Percentiles rank a stretch among this genome's conserved stretches.
phyloP scores from a whole-genome alignment of 768 basidiomycete species.

The Mycena leptocephala region DNA sequence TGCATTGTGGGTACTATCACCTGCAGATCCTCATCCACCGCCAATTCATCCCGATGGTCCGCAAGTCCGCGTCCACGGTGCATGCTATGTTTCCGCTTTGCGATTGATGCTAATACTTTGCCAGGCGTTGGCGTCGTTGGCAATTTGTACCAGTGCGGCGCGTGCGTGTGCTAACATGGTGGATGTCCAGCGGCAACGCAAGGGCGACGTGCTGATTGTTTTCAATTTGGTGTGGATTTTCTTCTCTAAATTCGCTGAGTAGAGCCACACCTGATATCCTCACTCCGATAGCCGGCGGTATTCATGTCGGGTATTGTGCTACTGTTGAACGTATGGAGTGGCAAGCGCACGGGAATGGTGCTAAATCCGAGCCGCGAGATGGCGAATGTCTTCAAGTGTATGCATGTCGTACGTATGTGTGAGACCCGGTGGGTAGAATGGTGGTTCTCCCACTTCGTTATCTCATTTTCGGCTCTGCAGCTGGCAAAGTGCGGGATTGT shows the following conservation, averaged over 20 bases:
- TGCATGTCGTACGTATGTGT: slow-evolving; percentile 18
- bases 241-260: not conserved
- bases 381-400: slow-evolving; percentile 21
- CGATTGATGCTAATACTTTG: too few species aligned
- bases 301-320: slow-evolving; percentile 10
- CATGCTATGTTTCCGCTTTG: not conserved
- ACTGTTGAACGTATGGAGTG: slow-evolving; percentile 19
- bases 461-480: not conserved
- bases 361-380: slow-evolving; percentile 17
- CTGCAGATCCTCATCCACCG: slow-evolving; percentile 77
- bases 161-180: slow-evolving; percentile 72
- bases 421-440: slow-evolving; percentile 46
- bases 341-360: slow-evolving; percentile 9
- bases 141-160: too few species aligned
- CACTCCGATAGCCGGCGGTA: not conserved
- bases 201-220: not conserved
- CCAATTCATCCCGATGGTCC: slow-evolving; percentile 73
- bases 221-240: slow-evolving; percentile 10
- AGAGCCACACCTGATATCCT: not conserved
- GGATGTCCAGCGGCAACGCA: slow-evolving; percentile 53
- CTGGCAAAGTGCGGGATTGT: not conserved
- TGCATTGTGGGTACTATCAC: slow-evolving; percentile 33
- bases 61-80: slow-evolving; percentile 49
- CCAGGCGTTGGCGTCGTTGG: too few species aligned
- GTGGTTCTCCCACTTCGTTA: slow-evolving; percentile 76